Evolutionary conservation across 1,284 basidiomycete species (phyloP).

Genomic region (Chalciporus piperatoides): DNA sequence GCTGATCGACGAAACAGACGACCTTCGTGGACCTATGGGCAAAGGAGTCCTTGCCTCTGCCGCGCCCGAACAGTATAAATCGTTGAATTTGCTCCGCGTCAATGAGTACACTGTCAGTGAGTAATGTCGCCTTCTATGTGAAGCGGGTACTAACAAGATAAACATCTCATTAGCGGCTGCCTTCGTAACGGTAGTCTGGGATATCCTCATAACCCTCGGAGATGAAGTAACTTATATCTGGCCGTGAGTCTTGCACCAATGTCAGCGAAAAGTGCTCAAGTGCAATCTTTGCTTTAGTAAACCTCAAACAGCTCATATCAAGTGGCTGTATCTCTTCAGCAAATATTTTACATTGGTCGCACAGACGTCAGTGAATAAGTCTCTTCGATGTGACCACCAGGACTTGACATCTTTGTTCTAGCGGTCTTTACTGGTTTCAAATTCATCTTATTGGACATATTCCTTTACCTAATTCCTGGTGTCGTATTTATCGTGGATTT

Average conservation of each 20-base stretch:
- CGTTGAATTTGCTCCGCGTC: too few relatives aligned
- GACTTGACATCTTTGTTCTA: conserved; percentile 10
- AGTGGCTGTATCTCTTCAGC: conserved; percentile 24
- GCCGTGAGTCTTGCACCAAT: background rate
- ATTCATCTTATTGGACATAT: background rate
- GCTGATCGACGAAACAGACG: too few relatives aligned
- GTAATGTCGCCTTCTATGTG: too few relatives aligned
- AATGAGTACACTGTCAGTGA: too few relatives aligned
- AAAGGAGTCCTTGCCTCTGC: too few relatives aligned
- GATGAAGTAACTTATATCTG: background rate
- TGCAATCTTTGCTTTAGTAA: background rate
- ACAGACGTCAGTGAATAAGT: conserved; percentile 16
- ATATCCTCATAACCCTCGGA: background rate
- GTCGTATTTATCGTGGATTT: conserved; percentile 12
- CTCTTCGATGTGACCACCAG: background rate
- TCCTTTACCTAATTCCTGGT: conserved; percentile 3
- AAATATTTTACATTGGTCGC: conserved; percentile 16
- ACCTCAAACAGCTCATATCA: background rate
- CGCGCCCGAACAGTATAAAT: too few relatives aligned
- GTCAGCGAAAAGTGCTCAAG: background rate
- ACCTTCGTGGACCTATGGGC: too few relatives aligned
- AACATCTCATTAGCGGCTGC: background rate
- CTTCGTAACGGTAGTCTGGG: background rate
- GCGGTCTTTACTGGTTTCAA: conserved; percentile 12
- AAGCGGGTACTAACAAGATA: too few relatives aligned